Evolutionary conservation across 306 rosid species (phyloP).

Genomic region (Castanea crenata): DNA sequence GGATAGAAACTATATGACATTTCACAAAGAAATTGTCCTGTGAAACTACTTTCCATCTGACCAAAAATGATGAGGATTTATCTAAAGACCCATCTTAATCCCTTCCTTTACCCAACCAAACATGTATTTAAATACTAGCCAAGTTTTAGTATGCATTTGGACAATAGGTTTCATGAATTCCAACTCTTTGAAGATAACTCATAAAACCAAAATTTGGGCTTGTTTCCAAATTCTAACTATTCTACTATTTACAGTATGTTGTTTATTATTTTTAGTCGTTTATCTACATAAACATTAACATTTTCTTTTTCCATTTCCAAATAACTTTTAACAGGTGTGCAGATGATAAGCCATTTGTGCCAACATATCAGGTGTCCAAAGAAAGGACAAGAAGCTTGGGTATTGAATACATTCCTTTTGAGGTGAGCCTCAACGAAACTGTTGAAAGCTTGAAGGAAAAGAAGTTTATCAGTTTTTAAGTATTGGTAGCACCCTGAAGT

Average conservation of each 20-base stretch:
- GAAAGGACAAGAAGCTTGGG: conserved; percentile 70
- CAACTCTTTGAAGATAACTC: background rate
- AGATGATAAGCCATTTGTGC: conserved; percentile 43
- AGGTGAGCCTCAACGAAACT: conserved; percentile 54
- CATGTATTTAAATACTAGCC: background rate
- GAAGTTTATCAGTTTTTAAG: conserved; percentile 44
- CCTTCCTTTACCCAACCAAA: too few species aligned
- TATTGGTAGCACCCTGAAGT: background rate
- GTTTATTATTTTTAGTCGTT: background rate
- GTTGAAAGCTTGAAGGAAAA: conserved; percentile 71
- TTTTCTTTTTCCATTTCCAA: background rate
- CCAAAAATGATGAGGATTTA: too few species aligned
- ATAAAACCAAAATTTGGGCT: background rate
- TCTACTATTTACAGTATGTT: background rate
- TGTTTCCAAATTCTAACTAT: too few species aligned
- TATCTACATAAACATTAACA: background rate
- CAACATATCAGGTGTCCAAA: conserved; percentile 51
- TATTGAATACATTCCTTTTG: conserved; percentile 57
- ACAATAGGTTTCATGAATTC: background rate
- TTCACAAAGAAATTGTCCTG: too few species aligned
- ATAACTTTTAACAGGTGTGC: conserved; percentile 50
- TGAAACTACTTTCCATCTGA: too few species aligned
- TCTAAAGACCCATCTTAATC: too few species aligned
- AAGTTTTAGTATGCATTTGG: background rate
- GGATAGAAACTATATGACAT: too few species aligned